A percentile compares a stretch with the other conserved stretches of the same genome.
These are phyloP conservation scores for Aspergillus sojae DNA, from an alignment of 2,329 filamentous ascomycete species.

Conservation along the genomic window DNA sequence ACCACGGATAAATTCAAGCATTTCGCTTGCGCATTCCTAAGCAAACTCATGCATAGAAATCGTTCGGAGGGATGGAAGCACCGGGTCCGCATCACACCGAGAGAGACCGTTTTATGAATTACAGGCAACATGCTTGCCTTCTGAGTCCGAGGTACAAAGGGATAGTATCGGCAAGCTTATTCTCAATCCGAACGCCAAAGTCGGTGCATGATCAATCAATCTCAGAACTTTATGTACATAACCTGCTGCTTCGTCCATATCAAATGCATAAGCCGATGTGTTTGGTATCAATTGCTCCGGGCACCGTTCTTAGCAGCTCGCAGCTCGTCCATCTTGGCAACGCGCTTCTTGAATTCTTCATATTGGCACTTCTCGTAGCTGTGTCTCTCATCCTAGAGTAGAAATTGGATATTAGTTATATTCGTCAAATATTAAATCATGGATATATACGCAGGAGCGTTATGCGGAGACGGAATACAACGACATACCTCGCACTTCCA, in stretches of 20 bases:
- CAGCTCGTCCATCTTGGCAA: slow-evolving; percentile 98
- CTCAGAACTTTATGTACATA: slow-evolving; percentile 45
- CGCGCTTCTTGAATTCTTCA: slow-evolving; percentile 96
- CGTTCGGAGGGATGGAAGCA: not conserved
- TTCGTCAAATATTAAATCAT: not conserved
- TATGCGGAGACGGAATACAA: not conserved
- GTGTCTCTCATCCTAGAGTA: slow-evolving; percentile 82
- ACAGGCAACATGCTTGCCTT: not conserved
- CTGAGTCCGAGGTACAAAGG: not conserved
- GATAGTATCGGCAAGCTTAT: slow-evolving; percentile 16
- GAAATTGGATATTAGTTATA: slow-evolving; percentile 10
- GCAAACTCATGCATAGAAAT: not conserved
- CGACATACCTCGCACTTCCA: slow-evolving; percentile 92
- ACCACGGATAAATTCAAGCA: not conserved
- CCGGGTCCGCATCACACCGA: not conserved
- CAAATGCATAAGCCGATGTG: slow-evolving; percentile 27
- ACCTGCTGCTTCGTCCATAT: slow-evolving; percentile 33
- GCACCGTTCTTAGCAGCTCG: slow-evolving; percentile 80
- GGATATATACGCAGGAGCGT: not conserved
- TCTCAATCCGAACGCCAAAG: slow-evolving; percentile 38
- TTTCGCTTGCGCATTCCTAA: not conserved
- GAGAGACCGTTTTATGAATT: not conserved
- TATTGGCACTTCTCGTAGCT: slow-evolving; percentile 99
- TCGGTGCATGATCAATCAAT: slow-evolving; percentile 38
- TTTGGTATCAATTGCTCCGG: slow-evolving; percentile 71